Evolutionary conservation across 2,329 filamentous ascomycete genomes (phyloP), one percentile per base, ranked within the genome.

Genomic region (Gyromitra esculenta): DNA sequence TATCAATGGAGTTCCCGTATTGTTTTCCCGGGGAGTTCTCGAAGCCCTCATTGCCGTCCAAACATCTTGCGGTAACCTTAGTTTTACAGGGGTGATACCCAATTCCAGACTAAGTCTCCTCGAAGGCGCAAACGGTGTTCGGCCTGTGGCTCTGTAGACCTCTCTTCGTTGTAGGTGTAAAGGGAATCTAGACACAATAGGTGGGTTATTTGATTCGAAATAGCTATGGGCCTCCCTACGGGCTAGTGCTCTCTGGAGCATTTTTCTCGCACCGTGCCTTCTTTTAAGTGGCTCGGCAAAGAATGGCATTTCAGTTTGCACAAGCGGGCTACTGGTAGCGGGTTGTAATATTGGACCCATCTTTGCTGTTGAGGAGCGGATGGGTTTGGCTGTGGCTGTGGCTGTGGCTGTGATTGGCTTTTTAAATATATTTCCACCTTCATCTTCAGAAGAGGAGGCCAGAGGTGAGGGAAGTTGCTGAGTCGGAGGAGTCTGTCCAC

Each of bases 381-480:
- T 37, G 48, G 56, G 57, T 43, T 25, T 70, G 11, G 41, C 18
- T 52, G 65, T 64, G 35, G 25, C 25, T 31, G 25, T 37, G 48
- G 56, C 48, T 43, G 11, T 70, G 15, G 41, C 18, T 52, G 65
- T 64, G 21, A 18, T 56, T 65, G 71, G 7, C 37, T 71, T 75
- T 50, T 75, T 71, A 15, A 75, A 57, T 62, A 57, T 15, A 13
- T 8, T 50, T 52, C 64, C 72, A 35, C 59, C 57, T 18, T 77
- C 75, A 35, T 77, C 75, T 52, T 69, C 75, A 13, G 75, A 77
- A n/a, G 71, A 68, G 18, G 75, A 77, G n/a, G 75, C 64, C 6
- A 74, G 57, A 25, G 75, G 75, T 13, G 75, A 77, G 39, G 75
- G 75, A 35, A 77, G 59, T 35, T 77, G 73, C 37, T 76, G 75